Conservation (phyloP, 352 stramenopile genomes). For the Phytopythium aichiense region DNA sequence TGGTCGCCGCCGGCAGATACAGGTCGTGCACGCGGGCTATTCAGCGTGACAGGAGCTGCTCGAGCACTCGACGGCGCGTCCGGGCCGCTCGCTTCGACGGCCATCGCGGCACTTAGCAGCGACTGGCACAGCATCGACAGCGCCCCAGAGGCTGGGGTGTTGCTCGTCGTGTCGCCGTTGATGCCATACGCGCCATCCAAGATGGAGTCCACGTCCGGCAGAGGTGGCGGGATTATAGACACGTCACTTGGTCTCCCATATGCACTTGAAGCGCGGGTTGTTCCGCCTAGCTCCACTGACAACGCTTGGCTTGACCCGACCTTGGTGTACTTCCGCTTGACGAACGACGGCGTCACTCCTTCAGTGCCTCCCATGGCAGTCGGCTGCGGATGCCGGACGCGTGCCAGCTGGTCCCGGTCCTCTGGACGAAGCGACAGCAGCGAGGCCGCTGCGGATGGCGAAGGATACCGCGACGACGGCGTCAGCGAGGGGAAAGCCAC, state of each 20-base stretch:
- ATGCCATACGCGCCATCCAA: conserved; percentile 6
- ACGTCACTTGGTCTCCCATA: background rate
- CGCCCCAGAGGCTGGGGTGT: background rate
- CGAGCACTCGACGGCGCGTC: background rate
- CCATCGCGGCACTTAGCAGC: conserved; percentile 40
- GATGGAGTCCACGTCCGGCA: background rate
- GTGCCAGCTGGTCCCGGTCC: background rate
- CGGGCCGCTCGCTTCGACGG: conserved; percentile 21
- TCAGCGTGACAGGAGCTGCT: background rate
- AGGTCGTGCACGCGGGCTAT: too few relatives aligned
- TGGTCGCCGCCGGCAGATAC: background rate
- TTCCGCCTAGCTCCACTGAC: background rate
- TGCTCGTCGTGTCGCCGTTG: conserved; percentile 5
- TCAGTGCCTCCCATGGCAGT: background rate
- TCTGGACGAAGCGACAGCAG: background rate
- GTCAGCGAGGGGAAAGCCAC: background rate
- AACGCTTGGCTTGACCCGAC: background rate
- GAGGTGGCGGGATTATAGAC: background rate
- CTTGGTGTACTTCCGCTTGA: conserved; percentile 43
- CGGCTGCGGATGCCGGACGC: background rate
- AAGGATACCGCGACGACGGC: background rate
- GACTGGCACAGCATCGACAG: conserved; percentile 53
- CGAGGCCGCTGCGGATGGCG: background rate
- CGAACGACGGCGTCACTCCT: conserved; percentile 13
- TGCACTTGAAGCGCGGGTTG: background rate